Percentiles rank a stretch among this genome's conserved stretches.
phyloP scores from a whole-genome alignment of 352 stramenopile genomes.

The Phytophthora constricta region DNA sequence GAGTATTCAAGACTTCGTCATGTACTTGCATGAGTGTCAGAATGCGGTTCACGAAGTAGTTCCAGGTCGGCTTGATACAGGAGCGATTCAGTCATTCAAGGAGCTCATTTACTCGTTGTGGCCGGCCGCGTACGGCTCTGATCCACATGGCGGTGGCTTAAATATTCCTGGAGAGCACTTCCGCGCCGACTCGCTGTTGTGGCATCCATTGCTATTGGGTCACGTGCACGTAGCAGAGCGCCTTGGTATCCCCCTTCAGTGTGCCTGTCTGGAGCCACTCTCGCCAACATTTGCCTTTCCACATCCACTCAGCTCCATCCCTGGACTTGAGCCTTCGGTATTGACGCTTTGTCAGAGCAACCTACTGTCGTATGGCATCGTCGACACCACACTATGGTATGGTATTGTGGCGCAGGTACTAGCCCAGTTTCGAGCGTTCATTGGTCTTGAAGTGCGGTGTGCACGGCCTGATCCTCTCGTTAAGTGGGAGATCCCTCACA shows the following conservation, averaged over 20 bases:
- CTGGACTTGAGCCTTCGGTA: constrained; percentile 22
- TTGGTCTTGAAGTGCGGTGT: constrained; percentile 43
- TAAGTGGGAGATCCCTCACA: constrained; percentile 52
- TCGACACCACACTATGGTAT: constrained; percentile 38
- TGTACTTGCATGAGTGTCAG: constrained; percentile 14
- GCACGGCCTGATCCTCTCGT: constrained; percentile 32
- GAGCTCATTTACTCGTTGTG: constrained; percentile 53
- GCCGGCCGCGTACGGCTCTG: constrained; percentile 46
- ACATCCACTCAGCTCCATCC: constrained; percentile 43
- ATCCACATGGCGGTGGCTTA: constrained; percentile 38
- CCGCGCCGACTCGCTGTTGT: constrained; percentile 52
- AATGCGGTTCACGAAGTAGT: constrained; percentile 11
- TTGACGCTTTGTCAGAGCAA: constrained; percentile 44
- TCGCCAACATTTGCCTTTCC: constrained; percentile 53
- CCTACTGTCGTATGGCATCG: constrained; percentile 41
- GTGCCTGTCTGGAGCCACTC: constrained; percentile 43
- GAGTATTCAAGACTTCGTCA: constrained; percentile 23
- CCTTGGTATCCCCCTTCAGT: constrained; percentile 59
- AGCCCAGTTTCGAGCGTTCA: constrained; percentile 51
- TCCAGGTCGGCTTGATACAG: constrained; percentile 27
- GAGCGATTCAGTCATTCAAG: constrained; percentile 39
- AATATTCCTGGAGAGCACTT: constrained; percentile 43
- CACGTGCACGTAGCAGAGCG: constrained; percentile 58
- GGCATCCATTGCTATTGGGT: constrained; percentile 50
- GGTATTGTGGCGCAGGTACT: constrained; percentile 41